Evolutionary conservation across 768 basidiomycete species (phyloP).

Genomic region (Trametes maxima): DNA sequence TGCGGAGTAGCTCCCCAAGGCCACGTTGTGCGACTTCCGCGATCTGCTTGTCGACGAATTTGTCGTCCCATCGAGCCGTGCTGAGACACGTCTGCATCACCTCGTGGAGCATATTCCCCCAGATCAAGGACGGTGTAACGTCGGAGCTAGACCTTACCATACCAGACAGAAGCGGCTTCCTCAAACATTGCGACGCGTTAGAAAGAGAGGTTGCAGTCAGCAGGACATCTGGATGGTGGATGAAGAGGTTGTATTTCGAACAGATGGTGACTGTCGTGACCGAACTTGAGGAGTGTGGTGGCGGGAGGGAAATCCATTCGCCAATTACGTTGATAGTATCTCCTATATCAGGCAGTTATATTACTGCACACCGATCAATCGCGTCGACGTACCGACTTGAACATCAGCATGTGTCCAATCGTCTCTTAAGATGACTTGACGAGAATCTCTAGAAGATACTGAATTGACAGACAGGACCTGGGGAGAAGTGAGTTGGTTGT

Average conservation of each 20-base stretch:
- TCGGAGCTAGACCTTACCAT: slow-evolving; percentile 62
- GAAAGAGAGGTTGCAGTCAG: slow-evolving; percentile 90
- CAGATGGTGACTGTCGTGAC: slow-evolving; percentile 58
- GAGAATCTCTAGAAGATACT: slow-evolving; percentile 40
- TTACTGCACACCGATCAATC: not conserved
- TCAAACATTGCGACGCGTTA: slow-evolving; percentile 77
- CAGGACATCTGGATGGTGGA: slow-evolving; percentile 91
- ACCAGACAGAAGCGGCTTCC: slow-evolving; percentile 81
- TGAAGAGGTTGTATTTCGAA: slow-evolving; percentile 65
- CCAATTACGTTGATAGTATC: slow-evolving; percentile 85
- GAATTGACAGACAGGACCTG: slow-evolving; percentile 57
- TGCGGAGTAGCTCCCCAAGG: slow-evolving; percentile 63
- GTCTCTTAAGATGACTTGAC: slow-evolving; percentile 65
- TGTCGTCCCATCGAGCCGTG: slow-evolving; percentile 61
- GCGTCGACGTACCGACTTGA: slow-evolving; percentile 49
- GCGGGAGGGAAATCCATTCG: slow-evolving; percentile 29
- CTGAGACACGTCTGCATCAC: slow-evolving; percentile 82
- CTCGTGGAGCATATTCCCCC: slow-evolving; percentile 93
- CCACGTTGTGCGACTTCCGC: slow-evolving; percentile 54
- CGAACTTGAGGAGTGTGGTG: slow-evolving; percentile 30
- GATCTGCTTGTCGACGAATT: slow-evolving; percentile 61
- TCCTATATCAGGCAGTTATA: slow-evolving; percentile 44
- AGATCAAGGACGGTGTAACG: slow-evolving; percentile 69
- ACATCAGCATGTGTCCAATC: slow-evolving; percentile 77
- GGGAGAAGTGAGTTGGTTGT: no score